These are phyloP conservation scores for Xylaria cubensis DNA, from an alignment of 495 filamentous ascomycete genomes.

Conservation along the genomic window DNA sequence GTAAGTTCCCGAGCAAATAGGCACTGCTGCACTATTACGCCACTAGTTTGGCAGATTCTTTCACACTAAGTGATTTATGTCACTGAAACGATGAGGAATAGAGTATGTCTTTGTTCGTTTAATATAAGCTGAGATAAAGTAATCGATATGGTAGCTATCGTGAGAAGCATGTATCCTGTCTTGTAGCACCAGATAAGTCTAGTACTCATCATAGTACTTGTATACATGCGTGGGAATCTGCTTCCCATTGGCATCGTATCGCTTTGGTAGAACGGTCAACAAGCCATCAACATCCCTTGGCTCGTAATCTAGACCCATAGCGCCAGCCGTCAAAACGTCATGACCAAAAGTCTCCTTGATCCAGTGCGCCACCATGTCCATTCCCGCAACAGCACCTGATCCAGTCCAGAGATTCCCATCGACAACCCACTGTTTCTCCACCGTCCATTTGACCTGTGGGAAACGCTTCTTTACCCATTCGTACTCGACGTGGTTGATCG, in stretches of 20 bases:
- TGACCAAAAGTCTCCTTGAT: slow-evolving; percentile 39
- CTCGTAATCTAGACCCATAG: slow-evolving; percentile 20
- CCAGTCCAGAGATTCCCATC: slow-evolving; percentile 49
- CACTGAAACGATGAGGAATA: no score
- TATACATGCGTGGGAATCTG: slow-evolving; percentile 39
- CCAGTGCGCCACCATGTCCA: slow-evolving; percentile 50
- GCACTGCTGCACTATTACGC: no score
- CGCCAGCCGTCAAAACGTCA: slow-evolving; percentile 28
- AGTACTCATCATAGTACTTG: slow-evolving; percentile 21
- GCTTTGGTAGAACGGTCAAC: slow-evolving; percentile 27
- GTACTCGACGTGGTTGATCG: slow-evolving; percentile 39
- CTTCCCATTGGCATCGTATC: slow-evolving; percentile 32
- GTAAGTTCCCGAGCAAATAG: no score
- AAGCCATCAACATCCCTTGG: slow-evolving; percentile 19
- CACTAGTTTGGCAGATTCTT: no score
- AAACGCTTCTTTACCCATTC: slow-evolving; percentile 30
- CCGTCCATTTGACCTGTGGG: slow-evolving; percentile 45
- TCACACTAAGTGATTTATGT: no score
- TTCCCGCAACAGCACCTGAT: slow-evolving; percentile 44
- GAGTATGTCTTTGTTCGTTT: no score
- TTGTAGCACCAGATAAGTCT: background rate
- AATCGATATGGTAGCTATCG: background rate
- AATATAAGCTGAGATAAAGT: background rate
- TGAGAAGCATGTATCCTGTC: background rate
- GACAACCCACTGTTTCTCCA: slow-evolving; percentile 44